phyloP scores from a whole-genome alignment of 768 basidiomycete genomes.

The Mycena amicta region DNA sequence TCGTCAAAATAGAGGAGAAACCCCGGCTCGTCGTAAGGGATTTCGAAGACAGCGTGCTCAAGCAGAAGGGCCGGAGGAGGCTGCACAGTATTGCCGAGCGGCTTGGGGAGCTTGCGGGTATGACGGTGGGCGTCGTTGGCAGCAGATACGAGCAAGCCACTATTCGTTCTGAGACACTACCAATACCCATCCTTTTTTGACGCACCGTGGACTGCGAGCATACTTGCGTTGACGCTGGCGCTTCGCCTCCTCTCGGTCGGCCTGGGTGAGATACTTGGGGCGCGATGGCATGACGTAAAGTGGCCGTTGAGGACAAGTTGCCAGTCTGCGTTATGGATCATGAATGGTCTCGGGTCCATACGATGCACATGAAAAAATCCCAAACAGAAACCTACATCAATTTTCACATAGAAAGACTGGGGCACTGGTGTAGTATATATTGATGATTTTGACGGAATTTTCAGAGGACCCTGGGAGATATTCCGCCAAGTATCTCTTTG shows the following conservation, averaged over 20 bases:
- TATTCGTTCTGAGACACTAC: background rate
- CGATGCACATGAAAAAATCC: background rate
- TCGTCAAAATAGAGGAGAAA: background rate
- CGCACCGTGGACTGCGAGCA: background rate
- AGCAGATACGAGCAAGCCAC: background rate
- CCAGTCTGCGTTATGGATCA: background rate
- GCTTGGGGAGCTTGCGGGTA: background rate
- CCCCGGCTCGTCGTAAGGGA: background rate
- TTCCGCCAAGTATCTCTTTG: too few relatives aligned
- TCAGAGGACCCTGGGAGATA: too few relatives aligned
- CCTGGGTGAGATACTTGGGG: background rate
- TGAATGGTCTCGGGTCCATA: background rate
- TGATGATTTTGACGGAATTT: too few relatives aligned
- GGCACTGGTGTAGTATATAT: too few relatives aligned
- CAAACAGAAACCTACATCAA: too few relatives aligned
- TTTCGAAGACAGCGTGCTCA: background rate
- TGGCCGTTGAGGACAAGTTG: background rate
- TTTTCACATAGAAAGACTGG: too few relatives aligned
- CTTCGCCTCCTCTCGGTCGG: background rate
- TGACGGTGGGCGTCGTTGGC: background rate
- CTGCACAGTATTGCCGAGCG: background rate
- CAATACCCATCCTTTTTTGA: background rate
- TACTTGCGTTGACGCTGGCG: background rate
- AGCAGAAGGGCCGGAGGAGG: background rate
- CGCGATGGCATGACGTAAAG: background rate